Conservation (phyloP, 345 rosid species). For the Pugionium dolabratum region DNA sequence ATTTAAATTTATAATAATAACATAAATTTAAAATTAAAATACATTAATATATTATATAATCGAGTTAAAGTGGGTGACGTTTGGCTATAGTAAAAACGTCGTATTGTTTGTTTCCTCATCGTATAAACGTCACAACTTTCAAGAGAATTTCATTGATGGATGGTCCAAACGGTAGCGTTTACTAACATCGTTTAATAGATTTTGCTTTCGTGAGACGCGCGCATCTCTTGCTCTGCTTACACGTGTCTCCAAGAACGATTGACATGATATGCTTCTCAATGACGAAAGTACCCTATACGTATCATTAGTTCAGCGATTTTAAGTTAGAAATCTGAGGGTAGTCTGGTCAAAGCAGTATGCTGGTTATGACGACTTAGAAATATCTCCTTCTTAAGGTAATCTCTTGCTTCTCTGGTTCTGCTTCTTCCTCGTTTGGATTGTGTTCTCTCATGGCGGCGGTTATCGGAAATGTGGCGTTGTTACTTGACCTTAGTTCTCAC, state of each 20-base stretch:
- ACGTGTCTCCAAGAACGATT: constrained; percentile 42
- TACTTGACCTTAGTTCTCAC: constrained; percentile 56
- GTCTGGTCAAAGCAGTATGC: neutral
- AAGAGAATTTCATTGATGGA: no score
- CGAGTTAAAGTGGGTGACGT: constrained; percentile 23
- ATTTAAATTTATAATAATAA: no score
- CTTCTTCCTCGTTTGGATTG: constrained; percentile 22
- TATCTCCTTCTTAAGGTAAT: constrained; percentile 36
- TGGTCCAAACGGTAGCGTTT: neutral
- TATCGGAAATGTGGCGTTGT: constrained; percentile 63
- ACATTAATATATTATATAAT: neutral
- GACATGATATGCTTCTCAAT: constrained; percentile 36
- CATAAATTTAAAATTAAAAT: no score
- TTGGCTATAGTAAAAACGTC: neutral
- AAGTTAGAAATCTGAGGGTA: constrained; percentile 8
- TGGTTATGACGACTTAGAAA: constrained; percentile 21
- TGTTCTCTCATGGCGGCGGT: constrained; percentile 62
- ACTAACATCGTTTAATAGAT: no score
- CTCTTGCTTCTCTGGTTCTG: constrained; percentile 27
- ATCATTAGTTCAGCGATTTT: neutral
- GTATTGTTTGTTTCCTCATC: neutral
- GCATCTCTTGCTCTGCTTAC: constrained; percentile 43
- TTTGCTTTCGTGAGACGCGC: constrained; percentile 35
- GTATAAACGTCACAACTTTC: neutral
- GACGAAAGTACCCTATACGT: constrained; percentile 38